Evolutionary conservation across 2,329 filamentous ascomycete genomes (phyloP).

Genomic region (Madurella mycetomatis): DNA sequence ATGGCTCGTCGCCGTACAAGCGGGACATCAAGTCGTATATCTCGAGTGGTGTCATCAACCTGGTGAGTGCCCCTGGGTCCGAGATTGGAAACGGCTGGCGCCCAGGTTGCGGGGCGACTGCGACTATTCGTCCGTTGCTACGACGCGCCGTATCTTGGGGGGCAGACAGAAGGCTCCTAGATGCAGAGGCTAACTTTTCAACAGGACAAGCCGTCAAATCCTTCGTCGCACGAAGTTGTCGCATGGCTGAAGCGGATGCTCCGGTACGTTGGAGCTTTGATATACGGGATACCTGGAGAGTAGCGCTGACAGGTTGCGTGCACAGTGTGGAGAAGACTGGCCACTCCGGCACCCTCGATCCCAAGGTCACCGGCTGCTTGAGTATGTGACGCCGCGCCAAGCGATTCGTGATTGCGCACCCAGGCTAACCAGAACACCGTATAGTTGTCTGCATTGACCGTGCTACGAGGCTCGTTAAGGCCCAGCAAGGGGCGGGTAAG

Average conservation of each 20-base stretch:
- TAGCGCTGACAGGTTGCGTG: conserved; percentile 9
- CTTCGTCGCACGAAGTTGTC: conserved; percentile 96
- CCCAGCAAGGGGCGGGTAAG: conserved; percentile 97
- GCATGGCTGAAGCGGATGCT: conserved; percentile 99
- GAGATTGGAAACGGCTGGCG: background rate
- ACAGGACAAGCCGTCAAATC: conserved; percentile 87
- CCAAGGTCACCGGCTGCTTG: conserved; percentile 69
- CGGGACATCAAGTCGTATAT: conserved; percentile 97
- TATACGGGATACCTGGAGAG: background rate
- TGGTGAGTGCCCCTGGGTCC: conserved; percentile 34
- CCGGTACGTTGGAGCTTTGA: conserved; percentile 51
- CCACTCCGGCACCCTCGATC: conserved; percentile 96
- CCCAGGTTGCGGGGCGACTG: background rate
- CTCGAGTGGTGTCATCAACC: conserved; percentile 95
- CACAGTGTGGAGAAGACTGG: conserved; percentile 87
- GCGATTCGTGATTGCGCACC: background rate
- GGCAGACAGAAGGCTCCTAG: too few relatives aligned
- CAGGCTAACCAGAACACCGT: conserved; percentile 3
- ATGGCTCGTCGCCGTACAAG: conserved; percentile 84
- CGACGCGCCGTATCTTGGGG: too few relatives aligned
- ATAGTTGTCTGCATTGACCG: conserved; percentile 66
- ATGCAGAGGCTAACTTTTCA: background rate
- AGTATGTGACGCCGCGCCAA: conserved; percentile 28
- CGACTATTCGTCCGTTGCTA: background rate
- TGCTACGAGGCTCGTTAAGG: conserved; percentile 96